Base-by-base conservation (phyloP, 192 early-diverging fungal genomes). In the Mortierella antarctica region DNA sequence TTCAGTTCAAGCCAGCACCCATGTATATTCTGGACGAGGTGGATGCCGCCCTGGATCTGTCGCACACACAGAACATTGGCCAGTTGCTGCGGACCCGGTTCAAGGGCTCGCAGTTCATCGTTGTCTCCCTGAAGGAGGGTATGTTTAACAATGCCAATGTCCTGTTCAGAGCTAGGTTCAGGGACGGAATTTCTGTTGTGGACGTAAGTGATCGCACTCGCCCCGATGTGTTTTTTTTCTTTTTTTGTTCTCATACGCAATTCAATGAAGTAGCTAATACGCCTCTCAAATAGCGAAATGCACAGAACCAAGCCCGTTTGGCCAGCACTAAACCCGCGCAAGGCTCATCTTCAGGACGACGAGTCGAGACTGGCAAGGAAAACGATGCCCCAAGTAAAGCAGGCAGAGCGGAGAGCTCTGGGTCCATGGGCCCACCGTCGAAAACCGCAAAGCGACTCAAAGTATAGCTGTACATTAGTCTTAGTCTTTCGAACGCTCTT, bases 11-110 rank as follows among this genome's bases (percentile, higher is more conserved):
- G 78, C 98, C 98, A 11, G 98, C 98, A 0, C 98, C 98, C 14
- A 98, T 99, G 98, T 99, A 99, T 84, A 98, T 99, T 83, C 82
- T 99, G 47, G 98, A 99, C 83, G 98, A 99, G 85, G 95, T 99
- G 12, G 98, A 99, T 85, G 94, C 97, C 13, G 98, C 98, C 10
- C 89, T 99, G 12, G 98, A 99, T 89, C 84, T 95, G 44, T 96
- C 95, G 9, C 98, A 99, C 74, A 99, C 98, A 4, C 97, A 99
- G 77, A 99, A 99, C 80, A 99, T 99, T 74, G 98, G 98, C 2
- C 93, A 95, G 71, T 84, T 99, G 21, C 86, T 99, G 59, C 87
- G 93, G 54, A 96, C 93, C 2, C 82, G 98, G 44, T 99, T 99
- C 87, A 96, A 93, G 65, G 96, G 93, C 6, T 95, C 96, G 2